phyloP scores from a whole-genome alignment of 2,329 filamentous ascomycete genomes.

The Catunica adiposa region DNA sequence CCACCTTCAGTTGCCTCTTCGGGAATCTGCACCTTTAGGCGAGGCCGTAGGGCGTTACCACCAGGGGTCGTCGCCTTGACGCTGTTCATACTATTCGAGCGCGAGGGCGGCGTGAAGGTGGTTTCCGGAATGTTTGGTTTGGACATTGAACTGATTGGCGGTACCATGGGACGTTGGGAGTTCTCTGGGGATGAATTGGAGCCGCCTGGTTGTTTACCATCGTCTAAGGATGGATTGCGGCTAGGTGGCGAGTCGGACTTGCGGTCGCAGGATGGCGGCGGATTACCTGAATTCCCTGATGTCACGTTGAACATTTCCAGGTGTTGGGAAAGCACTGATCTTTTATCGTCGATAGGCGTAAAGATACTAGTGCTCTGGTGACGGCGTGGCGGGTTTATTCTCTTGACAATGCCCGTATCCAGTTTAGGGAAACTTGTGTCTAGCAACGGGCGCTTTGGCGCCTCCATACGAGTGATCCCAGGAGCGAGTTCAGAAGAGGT shows the following conservation, averaged over 20 bases:
- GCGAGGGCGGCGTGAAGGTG: constrained; percentile 51
- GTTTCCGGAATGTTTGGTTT: constrained; percentile 46
- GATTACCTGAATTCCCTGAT: background rate
- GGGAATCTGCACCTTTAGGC: constrained; percentile 86
- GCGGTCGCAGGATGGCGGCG: background rate
- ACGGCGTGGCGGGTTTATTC: constrained; percentile 48
- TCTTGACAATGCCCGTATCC: constrained; percentile 33
- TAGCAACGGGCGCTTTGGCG: constrained; percentile 26
- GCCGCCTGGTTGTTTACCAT: constrained; percentile 20
- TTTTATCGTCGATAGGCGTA: constrained; percentile 86
- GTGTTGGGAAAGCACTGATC: constrained; percentile 75
- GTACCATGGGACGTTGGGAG: constrained; percentile 14
- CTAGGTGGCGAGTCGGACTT: constrained; percentile 21
- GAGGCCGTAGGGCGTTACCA: constrained; percentile 43
- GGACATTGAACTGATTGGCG: background rate
- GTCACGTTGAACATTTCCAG: constrained; percentile 41
- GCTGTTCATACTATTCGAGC: constrained; percentile 69
- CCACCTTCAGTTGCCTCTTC: constrained; percentile 27
- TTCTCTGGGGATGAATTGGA: constrained; percentile 37
- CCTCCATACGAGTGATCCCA: constrained; percentile 26
- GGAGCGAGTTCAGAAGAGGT: constrained; percentile 33
- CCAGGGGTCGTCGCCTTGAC: constrained; percentile 52
- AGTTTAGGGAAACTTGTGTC: constrained; percentile 31
- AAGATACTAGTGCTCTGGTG: constrained; percentile 66
- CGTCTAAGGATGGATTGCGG: constrained; percentile 49